A percentile compares a stretch with the other conserved stretches of the same genome.
phyloP scores from a whole-genome alignment of 1,284 basidiomycete genomes.

The Apiotrichum mycotoxinovorans region DNA sequence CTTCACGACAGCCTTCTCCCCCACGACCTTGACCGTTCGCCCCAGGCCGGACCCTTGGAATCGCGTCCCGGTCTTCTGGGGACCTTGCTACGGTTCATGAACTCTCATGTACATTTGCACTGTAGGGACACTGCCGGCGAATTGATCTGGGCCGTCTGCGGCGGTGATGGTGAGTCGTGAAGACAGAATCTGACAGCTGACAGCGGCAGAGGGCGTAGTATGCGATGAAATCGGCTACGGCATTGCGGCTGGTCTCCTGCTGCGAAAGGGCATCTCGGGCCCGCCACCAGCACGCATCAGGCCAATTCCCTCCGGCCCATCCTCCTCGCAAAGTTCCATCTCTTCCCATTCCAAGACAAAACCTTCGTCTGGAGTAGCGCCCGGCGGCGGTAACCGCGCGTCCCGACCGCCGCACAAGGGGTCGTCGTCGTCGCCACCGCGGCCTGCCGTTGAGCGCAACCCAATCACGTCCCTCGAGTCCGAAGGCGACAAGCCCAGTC shows the following conservation, averaged over 20 bases:
- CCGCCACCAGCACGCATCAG: slow-evolving; percentile 53
- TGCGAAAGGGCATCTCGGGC: slow-evolving; percentile 75
- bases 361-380: neutral
- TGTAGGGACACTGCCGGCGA: slow-evolving; percentile 77
- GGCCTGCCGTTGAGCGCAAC: slow-evolving; percentile 55
- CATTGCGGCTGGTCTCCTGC: slow-evolving; percentile 85
- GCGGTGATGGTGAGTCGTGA: slow-evolving; percentile 64
- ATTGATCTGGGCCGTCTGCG: slow-evolving; percentile 74
- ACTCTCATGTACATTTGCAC: slow-evolving; percentile 65
- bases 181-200: neutral
- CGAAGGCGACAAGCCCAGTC: slow-evolving; percentile 32
- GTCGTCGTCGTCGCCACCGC: neutral
- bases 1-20: slow-evolving; percentile 68
- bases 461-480: slow-evolving; percentile 68
- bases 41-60: slow-evolving; percentile 60
- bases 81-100: slow-evolving; percentile 70
- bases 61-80: slow-evolving; percentile 68
- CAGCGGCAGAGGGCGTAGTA: slow-evolving; percentile 59
- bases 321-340: neutral
- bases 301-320: slow-evolving; percentile 47
- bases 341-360: neutral
- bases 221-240: slow-evolving; percentile 80
- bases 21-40: slow-evolving; percentile 67
- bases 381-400: no score
- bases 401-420: no score